Percentiles rank a stretch among this genome's conserved stretches.
Conservation (phyloP, 1,284 basidiomycete species). For the Puccinia horiana region DNA sequence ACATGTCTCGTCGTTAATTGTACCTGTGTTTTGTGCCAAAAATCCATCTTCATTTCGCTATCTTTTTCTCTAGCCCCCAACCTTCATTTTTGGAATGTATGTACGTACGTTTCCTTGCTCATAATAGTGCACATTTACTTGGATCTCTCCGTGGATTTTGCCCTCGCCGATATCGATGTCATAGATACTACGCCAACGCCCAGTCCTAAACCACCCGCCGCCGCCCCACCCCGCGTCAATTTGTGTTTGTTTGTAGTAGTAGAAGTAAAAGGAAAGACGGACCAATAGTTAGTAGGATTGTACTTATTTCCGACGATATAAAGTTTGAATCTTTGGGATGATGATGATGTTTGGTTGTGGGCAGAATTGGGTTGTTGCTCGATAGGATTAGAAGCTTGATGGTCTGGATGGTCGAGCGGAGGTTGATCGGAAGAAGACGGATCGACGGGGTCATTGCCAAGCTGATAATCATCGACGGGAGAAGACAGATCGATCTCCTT, state of each 20-base stretch:
- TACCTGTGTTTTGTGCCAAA: too few relatives aligned
- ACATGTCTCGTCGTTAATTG: conserved; percentile 22
- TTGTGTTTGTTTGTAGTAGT: too few relatives aligned
- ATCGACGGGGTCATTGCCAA: neutral
- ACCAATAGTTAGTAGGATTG: conserved; percentile 83
- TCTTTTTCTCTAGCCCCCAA: neutral
- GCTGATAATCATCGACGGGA: too few relatives aligned
- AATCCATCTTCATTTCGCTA: neutral
- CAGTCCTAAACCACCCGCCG: conserved; percentile 67
- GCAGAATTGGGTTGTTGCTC: neutral
- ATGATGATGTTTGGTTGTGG: neutral
- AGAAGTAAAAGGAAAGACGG: conserved; percentile 28
- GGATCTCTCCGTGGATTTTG: conserved; percentile 64
- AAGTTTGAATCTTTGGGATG: conserved; percentile 60
- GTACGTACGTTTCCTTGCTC: conserved; percentile 83
- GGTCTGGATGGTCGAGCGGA: neutral
- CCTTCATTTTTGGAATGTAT: neutral
- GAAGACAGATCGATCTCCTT: neutral
- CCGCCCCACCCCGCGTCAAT: too few relatives aligned
- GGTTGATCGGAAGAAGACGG: neutral
- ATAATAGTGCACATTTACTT: conserved; percentile 88
- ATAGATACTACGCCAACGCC: conserved; percentile 75
- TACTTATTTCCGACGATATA: conserved; percentile 91
- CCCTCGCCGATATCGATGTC: conserved; percentile 59
- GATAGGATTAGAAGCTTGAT: conserved; percentile 17